Conservation (phyloP, 148 eudicot species). For the Arbutus unedo region DNA sequence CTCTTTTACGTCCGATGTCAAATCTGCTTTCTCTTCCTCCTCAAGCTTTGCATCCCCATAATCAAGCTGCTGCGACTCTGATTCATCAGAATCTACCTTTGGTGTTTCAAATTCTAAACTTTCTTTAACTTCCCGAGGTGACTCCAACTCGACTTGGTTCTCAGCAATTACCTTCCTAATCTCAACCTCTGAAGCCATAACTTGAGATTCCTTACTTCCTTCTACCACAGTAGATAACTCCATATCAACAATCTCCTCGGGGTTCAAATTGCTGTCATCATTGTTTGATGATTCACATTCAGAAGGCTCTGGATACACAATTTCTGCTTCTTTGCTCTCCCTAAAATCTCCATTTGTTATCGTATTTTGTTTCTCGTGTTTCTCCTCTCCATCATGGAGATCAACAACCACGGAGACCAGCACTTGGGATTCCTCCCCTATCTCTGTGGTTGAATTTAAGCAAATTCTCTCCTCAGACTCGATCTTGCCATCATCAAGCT, state of each 20-base stretch:
- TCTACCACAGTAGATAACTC: conserved; percentile 16
- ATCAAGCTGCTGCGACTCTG: conserved; percentile 13
- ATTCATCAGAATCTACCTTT: conserved; percentile 18
- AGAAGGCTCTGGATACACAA: conserved; percentile 1
- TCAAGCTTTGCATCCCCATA: conserved; percentile 25
- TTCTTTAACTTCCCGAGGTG: conserved; percentile 21
- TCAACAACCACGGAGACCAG: conserved; percentile 4
- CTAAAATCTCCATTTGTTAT: not conserved
- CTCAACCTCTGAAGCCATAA: conserved; percentile 2
- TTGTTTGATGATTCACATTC: not conserved
- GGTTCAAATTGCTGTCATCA: conserved; percentile 10
- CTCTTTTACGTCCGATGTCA: conserved; percentile 15
- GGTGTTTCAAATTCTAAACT: conserved; percentile 14
- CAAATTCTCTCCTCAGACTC: conserved; percentile 15
- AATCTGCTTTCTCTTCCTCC: conserved; percentile 25
- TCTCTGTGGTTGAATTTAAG: conserved; percentile 4
- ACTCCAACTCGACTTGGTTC: conserved; percentile 15
- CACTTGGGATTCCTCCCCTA: conserved; percentile 14
- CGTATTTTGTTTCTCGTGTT: conserved; percentile 2
- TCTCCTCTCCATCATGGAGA: conserved; percentile 16
- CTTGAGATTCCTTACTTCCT: conserved; percentile 21
- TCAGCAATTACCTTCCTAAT: conserved; percentile 20
- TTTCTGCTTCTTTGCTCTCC: conserved; percentile 3
- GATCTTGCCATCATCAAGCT: conserved; percentile 12
- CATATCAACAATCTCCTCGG: conserved; percentile 12